Evolutionary conservation across 331 rosid genomes (phyloP).

Genomic region (Phaseolus coccineus): DNA sequence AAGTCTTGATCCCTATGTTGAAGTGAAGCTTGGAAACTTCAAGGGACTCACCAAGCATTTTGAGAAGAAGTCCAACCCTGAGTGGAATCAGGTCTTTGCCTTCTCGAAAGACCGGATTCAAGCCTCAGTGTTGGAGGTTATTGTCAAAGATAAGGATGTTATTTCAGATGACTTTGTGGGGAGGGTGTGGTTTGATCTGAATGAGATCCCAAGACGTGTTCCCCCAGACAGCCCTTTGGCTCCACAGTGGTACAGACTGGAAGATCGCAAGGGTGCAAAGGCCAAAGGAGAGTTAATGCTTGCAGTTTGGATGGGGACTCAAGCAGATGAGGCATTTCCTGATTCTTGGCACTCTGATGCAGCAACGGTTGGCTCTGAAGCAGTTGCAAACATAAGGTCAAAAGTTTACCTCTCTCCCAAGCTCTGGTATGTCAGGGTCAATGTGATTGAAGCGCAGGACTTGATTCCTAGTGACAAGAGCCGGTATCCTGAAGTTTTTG

Average conservation of each 20-base stretch:
- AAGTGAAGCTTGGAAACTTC: constrained; percentile 19
- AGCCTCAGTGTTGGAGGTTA: constrained; percentile 61
- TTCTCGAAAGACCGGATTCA: constrained; percentile 60
- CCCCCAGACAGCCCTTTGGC: constrained; percentile 78
- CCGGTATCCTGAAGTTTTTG: constrained; percentile 60
- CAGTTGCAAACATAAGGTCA: constrained; percentile 49
- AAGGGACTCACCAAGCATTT: neutral
- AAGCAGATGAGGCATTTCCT: constrained; percentile 72
- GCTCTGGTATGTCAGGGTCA: constrained; percentile 77
- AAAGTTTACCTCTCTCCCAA: constrained; percentile 50
- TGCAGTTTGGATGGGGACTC: constrained; percentile 86
- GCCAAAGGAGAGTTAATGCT: constrained; percentile 74
- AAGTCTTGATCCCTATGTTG: constrained; percentile 39
- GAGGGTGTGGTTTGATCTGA: constrained; percentile 56
- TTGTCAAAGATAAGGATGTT: constrained; percentile 65
- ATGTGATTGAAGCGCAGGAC: constrained; percentile 76
- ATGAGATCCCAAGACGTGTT: constrained; percentile 62
- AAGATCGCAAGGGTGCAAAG: constrained; percentile 53
- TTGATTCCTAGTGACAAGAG: constrained; percentile 56
- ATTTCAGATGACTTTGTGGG: constrained; percentile 66
- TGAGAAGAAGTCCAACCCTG: constrained; percentile 15
- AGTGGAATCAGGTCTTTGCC: constrained; percentile 15
- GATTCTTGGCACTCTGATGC: constrained; percentile 76
- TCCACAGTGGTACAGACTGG: constrained; percentile 71
- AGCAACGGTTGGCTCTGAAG: constrained; percentile 53